Conservation (phyloP, 768 basidiomycete species). For the Tulasnella sp. region DNA sequence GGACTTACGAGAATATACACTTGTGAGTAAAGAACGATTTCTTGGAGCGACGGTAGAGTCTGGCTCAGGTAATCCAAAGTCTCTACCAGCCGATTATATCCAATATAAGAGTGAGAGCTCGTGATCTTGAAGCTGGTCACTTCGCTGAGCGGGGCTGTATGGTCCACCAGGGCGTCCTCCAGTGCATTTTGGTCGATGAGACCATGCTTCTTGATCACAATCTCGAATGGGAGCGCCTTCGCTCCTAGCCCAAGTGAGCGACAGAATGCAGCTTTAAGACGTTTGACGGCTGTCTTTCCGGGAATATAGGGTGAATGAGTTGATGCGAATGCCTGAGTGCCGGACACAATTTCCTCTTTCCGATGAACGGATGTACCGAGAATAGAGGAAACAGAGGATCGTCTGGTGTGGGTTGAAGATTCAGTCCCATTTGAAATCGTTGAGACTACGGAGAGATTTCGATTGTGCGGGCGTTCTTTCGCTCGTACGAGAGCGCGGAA, state of each 20-base stretch:
- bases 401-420: background rate
- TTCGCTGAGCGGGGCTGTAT: background rate
- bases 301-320: background rate
- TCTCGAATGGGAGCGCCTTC: background rate
- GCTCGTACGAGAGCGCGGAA: background rate
- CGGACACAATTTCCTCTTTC: background rate
- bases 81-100: constrained; percentile 5
- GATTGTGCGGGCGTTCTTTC: background rate
- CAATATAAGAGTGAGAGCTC: constrained; percentile 12
- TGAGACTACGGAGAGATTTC: background rate
- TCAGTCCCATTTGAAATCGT: background rate
- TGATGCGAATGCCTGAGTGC: background rate
- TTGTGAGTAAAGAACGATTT: constrained; percentile 6
- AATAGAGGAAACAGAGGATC: background rate
- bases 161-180: background rate
- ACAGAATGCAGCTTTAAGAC: background rate
- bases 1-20: constrained; percentile 21
- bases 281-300: background rate
- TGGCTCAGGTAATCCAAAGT: constrained; percentile 15
- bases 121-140: constrained; percentile 23
- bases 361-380: background rate
- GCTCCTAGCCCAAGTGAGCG: background rate
- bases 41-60: background rate
- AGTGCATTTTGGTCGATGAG: background rate
- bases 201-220: background rate